phyloP scores from a whole-genome alignment of 805 yeast genomes.

The Ogataea populi-albae region DNA sequence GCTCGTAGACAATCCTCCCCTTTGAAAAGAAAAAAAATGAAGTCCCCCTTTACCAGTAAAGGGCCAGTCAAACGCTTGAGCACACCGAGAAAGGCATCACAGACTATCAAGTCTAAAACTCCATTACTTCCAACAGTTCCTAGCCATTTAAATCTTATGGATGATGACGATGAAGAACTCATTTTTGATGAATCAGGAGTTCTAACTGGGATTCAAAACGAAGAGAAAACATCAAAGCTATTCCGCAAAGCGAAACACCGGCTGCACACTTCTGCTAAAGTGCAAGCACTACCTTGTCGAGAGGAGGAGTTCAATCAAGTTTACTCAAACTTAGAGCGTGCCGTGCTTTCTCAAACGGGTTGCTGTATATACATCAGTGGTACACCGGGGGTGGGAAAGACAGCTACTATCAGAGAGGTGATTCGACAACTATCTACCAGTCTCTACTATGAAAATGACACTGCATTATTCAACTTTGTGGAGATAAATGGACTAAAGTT shows the following conservation, averaged over 20 bases:
- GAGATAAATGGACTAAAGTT: constrained; percentile 92
- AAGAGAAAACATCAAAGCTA: constrained; percentile 19
- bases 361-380: constrained; percentile 90
- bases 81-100: constrained; percentile 11
- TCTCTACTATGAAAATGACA: constrained; percentile 19
- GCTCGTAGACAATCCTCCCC: no score
- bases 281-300: constrained; percentile 72
- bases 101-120: constrained; percentile 1
- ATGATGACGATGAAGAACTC: constrained; percentile 18
- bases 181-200: constrained; percentile 20
- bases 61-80: constrained; percentile 6
- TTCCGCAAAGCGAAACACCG: constrained; percentile 39
- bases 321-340: constrained; percentile 64
- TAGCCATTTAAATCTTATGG: constrained; percentile 16
- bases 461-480: constrained; percentile 56
- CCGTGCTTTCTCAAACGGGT: constrained; percentile 69
- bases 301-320: constrained; percentile 77
- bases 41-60: constrained; percentile 5
- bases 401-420: constrained; percentile 88
- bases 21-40: no score
- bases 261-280: constrained; percentile 38
- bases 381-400: constrained; percentile 97
- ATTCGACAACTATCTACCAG: constrained; percentile 55
- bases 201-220: constrained; percentile 9
- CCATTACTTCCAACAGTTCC: constrained; percentile 14